phyloP scores from a whole-genome alignment of 2,329 filamentous ascomycete genomes.

The Cladophialophora immunda region DNA sequence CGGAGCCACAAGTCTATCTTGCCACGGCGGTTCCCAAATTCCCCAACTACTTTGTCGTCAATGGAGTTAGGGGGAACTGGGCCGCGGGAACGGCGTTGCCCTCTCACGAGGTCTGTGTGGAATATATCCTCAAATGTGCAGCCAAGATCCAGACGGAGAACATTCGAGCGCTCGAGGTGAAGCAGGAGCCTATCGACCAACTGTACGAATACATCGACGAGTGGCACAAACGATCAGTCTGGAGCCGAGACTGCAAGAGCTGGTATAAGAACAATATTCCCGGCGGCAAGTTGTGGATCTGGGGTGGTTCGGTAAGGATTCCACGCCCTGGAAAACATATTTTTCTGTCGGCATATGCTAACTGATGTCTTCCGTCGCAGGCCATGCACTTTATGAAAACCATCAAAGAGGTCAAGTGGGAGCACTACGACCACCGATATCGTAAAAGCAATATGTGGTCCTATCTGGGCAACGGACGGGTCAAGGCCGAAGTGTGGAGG shows the following conservation, averaged over 20 bases:
- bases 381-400: constrained; percentile 34
- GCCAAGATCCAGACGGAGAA: constrained; percentile 27
- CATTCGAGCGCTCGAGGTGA: constrained; percentile 29
- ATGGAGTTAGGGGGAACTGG: constrained; percentile 25
- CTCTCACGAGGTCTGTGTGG: constrained; percentile 24
- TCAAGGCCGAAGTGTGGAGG: constrained; percentile 46
- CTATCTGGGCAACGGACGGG: constrained; percentile 53
- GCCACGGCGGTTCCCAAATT: constrained; percentile 28
- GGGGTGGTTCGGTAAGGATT: constrained; percentile 29
- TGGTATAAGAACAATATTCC: constrained; percentile 26
- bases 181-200: constrained; percentile 22
- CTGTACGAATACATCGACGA: constrained; percentile 31
- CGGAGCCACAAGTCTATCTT: constrained; percentile 26
- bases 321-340: too few species aligned
- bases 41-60: constrained; percentile 35
- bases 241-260: constrained; percentile 26
- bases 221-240: constrained; percentile 27
- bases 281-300: constrained; percentile 28
- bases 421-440: constrained; percentile 48
- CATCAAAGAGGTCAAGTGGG: constrained; percentile 48
- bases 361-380: too few species aligned
- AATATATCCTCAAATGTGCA: constrained; percentile 31
- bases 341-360: too few species aligned
- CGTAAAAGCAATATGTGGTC: constrained; percentile 51
- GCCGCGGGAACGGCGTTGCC: constrained; percentile 23